Base-by-base conservation (phyloP, 305 asterid species). In the Plantago lanceolata region DNA sequence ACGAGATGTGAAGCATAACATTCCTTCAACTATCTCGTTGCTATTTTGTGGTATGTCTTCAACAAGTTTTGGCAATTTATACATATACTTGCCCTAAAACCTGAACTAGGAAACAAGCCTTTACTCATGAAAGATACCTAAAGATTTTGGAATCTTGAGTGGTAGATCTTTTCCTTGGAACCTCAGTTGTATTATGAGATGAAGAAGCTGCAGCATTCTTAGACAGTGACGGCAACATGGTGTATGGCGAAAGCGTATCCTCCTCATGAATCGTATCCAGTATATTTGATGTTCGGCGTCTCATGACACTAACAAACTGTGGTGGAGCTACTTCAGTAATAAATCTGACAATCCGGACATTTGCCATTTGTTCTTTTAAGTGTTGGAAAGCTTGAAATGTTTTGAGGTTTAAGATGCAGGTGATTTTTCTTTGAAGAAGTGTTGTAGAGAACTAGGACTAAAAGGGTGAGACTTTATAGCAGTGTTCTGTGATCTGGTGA, bases 231-330 rank as follows among this genome's bases (percentile, higher is more conserved):
- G 63, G 48, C 16, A 26, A 16, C 50, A 52, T 69, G 57, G 63
- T 50, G 29, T 67, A 64, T 16, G 53, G 13, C 24, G 69, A 40
- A 13, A 44, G 44, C 18, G 52, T 44, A 20, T 62, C 54, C 2
- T 71, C 76, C 55, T 71, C 72, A 1, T 65, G 70, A 13, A 71
- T 71, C 35, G 72, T 71, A 17, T 71, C 76, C 57, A 71, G 55
- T 67, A 71, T 61, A 58, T 71, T 71, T 13, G 76, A 65, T 45
- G 71, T 61, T 19, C 65, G 49, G n/a, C 61, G 24, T 47, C 72
- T 60, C 76, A 61, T 66, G 1, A 66, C 59, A 65, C 47, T 58
- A 3, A 68, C 58, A 68, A 57, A 68, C 6, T 73, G 63, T 14
- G 77, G 67, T 19, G 73, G 77, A 57, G 71, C 71, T 20, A 6